A percentile compares a stretch with the other conserved stretches of the same genome.
These are phyloP conservation scores for Pseudocercospora eumusae DNA, from an alignment of 2,329 filamentous ascomycete species.

Conservation along the genomic window DNA sequence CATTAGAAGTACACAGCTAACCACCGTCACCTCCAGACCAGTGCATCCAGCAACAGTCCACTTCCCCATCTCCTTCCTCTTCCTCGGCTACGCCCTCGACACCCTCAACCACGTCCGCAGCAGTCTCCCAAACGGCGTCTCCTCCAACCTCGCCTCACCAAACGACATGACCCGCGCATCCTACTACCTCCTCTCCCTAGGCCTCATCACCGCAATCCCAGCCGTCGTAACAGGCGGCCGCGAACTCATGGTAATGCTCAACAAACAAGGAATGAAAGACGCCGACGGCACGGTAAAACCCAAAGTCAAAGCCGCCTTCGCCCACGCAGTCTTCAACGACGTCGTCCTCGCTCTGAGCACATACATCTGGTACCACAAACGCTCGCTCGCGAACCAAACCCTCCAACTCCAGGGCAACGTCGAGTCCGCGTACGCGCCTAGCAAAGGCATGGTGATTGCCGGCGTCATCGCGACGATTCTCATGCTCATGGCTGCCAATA, in stretches of 20 bases:
- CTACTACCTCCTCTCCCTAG: conserved; percentile 50
- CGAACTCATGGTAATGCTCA: conserved; percentile 46
- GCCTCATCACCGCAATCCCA: conserved; percentile 40
- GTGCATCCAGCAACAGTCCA: conserved; percentile 51
- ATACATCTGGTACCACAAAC: conserved; percentile 48
- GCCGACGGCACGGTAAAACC: conserved; percentile 41
- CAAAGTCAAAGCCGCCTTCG: conserved; percentile 46
- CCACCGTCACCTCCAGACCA: conserved; percentile 38
- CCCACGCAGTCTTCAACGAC: conserved; percentile 49
- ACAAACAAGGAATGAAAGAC: conserved; percentile 47
- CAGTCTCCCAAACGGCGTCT: conserved; percentile 35
- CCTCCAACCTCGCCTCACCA: conserved; percentile 39
- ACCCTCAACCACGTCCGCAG: conserved; percentile 41
- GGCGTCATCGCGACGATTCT: conserved; percentile 41
- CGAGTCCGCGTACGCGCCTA: conserved; percentile 41
- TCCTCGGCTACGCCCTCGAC: conserved; percentile 47
- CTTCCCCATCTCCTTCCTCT: conserved; percentile 51
- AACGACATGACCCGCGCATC: conserved; percentile 44
- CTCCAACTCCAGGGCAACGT: conserved; percentile 33
- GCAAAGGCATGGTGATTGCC: conserved; percentile 41
- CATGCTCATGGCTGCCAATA: conserved; percentile 45
- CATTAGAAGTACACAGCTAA: background rate
- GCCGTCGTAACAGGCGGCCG: conserved; percentile 39
- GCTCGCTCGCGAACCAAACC: conserved; percentile 34
- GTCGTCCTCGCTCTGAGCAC: conserved; percentile 43